Percentiles rank a stretch among this genome's conserved stretches.
Evolutionary conservation across 768 basidiomycete species (phyloP).

Genomic region (Tricholoma flavovirens): DNA sequence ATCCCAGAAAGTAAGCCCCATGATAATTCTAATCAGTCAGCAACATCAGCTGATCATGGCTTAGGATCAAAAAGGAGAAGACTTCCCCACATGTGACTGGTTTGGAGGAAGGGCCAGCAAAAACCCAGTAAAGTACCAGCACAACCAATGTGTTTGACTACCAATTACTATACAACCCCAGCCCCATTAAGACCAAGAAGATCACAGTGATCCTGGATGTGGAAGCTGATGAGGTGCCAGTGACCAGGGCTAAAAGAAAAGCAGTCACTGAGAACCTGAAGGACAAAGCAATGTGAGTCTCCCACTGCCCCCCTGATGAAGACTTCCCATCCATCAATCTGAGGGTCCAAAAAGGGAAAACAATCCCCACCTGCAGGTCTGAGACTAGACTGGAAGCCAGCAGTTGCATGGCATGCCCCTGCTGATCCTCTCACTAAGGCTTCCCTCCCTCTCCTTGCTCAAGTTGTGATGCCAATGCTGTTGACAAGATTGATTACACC

Average conservation of each 20-base stretch:
- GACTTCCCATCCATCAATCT: neutral
- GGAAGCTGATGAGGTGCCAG: neutral
- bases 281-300: neutral
- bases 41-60: neutral
- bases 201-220: neutral
- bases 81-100: neutral
- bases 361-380: neutral
- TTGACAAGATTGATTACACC: neutral
- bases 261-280: neutral
- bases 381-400: neutral
- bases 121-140: neutral
- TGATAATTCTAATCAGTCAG: neutral
- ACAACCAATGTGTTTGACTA: neutral
- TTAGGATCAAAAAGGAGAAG: neutral
- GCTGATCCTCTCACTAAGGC: neutral
- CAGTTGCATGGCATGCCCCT: neutral
- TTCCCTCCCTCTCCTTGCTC: neutral
- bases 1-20: neutral
- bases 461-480: neutral
- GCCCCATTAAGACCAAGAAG: neutral
- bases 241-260: neutral
- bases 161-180: neutral
- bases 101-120: neutral
- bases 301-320: neutral
- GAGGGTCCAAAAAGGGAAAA: neutral